A percentile compares a stretch with the other conserved stretches of the same genome.
These are phyloP conservation scores for Puccinia horiana DNA, from an alignment of 1,284 basidiomycete genomes.

Conservation along the genomic window DNA sequence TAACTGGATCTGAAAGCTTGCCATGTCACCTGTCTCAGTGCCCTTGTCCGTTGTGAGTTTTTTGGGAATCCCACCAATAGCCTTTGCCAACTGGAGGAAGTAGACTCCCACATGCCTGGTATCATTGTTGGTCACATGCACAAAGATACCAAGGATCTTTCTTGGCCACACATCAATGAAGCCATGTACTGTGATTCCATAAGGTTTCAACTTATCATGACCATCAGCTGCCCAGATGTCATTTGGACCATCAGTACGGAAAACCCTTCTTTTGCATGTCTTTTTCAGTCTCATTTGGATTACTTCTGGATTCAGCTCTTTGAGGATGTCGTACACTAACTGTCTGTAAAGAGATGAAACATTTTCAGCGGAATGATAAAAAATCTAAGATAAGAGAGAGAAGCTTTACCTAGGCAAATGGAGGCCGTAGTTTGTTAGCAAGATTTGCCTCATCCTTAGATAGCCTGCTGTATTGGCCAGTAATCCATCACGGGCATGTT, in stretches of 20 bases:
- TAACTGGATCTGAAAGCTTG: slow-evolving; percentile 6
- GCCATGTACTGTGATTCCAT: slow-evolving; percentile 5
- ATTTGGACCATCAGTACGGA: slow-evolving; percentile 3
- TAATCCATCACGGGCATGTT: background rate
- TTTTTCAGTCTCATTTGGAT: background rate
- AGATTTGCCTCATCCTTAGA: background rate
- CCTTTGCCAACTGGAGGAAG: background rate
- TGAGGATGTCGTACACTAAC: background rate
- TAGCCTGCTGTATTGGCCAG: background rate
- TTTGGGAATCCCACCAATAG: background rate
- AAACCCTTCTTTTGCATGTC: background rate
- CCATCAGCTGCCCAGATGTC: slow-evolving; percentile 17
- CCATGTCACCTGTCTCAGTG: slow-evolving; percentile 12
- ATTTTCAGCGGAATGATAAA: background rate
- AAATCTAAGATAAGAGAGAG: background rate
- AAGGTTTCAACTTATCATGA: slow-evolving; percentile 19
- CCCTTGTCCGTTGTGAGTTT: slow-evolving; percentile 28
- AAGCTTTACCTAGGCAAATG: background rate
- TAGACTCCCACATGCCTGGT: background rate
- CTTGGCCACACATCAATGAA: slow-evolving; percentile 11
- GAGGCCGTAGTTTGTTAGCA: background rate
- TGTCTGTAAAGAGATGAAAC: background rate
- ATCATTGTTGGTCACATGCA: slow-evolving; percentile 11
- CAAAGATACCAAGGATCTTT: background rate
- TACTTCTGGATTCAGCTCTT: slow-evolving; percentile 11